Evolutionary conservation across 2,329 filamentous ascomycete genomes (phyloP).

Genomic region (Alternaria incomplexa): DNA sequence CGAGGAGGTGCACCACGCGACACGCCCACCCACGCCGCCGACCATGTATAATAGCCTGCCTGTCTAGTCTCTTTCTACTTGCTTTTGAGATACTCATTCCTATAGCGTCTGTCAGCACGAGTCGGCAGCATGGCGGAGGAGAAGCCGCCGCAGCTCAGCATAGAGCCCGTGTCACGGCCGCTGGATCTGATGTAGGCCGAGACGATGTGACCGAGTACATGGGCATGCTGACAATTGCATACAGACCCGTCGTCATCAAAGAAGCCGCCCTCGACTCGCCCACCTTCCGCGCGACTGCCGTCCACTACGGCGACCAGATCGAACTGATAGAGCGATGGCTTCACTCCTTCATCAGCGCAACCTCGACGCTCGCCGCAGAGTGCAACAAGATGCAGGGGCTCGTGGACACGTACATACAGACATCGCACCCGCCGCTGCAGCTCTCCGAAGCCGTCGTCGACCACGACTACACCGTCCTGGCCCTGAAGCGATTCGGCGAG

Average conservation of each 20-base stretch:
- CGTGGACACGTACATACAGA: conserved; percentile 76
- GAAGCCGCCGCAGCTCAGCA: conserved; percentile 34
- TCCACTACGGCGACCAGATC: conserved; percentile 90
- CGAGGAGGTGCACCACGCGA: conserved; percentile 11
- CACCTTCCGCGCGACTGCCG: conserved; percentile 85
- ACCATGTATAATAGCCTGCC: conserved; percentile 28
- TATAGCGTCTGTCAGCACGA: neutral
- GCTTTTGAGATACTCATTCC: conserved; percentile 8
- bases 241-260: conserved; percentile 81
- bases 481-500: conserved; percentile 83
- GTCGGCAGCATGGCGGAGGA: conserved; percentile 45
- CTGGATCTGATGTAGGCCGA: conserved; percentile 50
- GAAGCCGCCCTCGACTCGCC: conserved; percentile 97
- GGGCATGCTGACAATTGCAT: conserved; percentile 11
- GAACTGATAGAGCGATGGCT: conserved; percentile 94
- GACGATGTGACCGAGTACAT: neutral
- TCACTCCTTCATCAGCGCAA: conserved; percentile 69
- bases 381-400: conserved; percentile 78
- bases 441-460: conserved; percentile 86
- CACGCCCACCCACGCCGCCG: conserved; percentile 8
- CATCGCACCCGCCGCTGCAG: conserved; percentile 74
- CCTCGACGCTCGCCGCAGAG: conserved; percentile 67
- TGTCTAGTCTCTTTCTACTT: conserved; percentile 18
- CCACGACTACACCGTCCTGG: conserved; percentile 91
- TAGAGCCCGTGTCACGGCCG: conserved; percentile 50